These are phyloP conservation scores for Daldinia decipiens DNA, from an alignment of 495 filamentous ascomycete species.

Conservation along the genomic window DNA sequence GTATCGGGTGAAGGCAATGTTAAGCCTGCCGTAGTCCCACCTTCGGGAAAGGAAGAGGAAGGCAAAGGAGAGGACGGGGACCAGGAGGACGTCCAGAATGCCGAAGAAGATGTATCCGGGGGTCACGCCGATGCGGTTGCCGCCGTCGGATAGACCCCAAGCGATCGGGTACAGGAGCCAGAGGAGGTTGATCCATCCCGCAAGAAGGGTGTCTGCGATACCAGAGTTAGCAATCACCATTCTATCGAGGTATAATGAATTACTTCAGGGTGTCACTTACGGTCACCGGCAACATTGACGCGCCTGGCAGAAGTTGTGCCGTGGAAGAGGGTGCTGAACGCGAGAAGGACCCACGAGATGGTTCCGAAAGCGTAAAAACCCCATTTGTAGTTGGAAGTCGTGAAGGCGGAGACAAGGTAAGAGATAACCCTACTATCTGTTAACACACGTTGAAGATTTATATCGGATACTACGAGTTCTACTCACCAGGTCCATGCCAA, in stretches of 20 bases:
- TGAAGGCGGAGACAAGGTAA: slow-evolving; percentile 58
- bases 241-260: neutral
- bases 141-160: slow-evolving; percentile 59
- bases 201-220: slow-evolving; percentile 48
- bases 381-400: slow-evolving; percentile 60
- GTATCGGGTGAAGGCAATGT: slow-evolving; percentile 65
- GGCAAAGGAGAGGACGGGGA: slow-evolving; percentile 50
- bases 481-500: slow-evolving; percentile 58
- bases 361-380: slow-evolving; percentile 61
- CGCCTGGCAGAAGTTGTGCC: slow-evolving; percentile 48
- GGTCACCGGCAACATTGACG: slow-evolving; percentile 51
- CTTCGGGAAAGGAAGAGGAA: slow-evolving; percentile 52
- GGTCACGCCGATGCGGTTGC: slow-evolving; percentile 57
- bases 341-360: slow-evolving; percentile 51
- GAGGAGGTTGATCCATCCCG: slow-evolving; percentile 57
- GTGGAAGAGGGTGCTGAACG: slow-evolving; percentile 46
- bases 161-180: slow-evolving; percentile 63
- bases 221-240: slow-evolving; percentile 13
- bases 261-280: slow-evolving; percentile 18
- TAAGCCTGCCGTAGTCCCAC: slow-evolving; percentile 61
- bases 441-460: neutral
- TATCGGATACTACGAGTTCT: neutral
- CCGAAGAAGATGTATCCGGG: slow-evolving; percentile 58
- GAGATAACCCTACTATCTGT: slow-evolving; percentile 48
- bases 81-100: slow-evolving; percentile 55